Percentiles rank a stretch among this genome's conserved stretches.
Conservation (phyloP, 352 stramenopile genomes). For the Phytophthora hybrid region DNA sequence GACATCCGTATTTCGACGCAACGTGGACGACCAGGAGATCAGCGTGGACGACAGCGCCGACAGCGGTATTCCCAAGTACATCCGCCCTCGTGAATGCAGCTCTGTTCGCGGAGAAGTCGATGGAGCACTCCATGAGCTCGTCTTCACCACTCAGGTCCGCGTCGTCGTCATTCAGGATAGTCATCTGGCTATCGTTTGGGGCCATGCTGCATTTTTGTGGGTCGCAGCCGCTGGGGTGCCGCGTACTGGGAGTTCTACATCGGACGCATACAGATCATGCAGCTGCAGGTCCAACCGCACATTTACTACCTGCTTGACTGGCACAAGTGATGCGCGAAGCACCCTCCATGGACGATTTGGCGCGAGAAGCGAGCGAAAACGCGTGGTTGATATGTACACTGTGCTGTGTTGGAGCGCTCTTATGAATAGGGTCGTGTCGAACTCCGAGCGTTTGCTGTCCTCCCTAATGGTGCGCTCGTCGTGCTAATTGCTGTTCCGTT, state of each 20-base stretch:
- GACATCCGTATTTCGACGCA: no score
- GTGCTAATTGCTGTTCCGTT: slow-evolving; percentile 77
- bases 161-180: slow-evolving; percentile 39
- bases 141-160: slow-evolving; percentile 63
- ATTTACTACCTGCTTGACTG: slow-evolving; percentile 57
- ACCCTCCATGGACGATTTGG: slow-evolving; percentile 84
- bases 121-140: slow-evolving; percentile 82
- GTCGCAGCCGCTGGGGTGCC: slow-evolving; percentile 73
- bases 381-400: slow-evolving; percentile 67
- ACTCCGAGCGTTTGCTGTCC: slow-evolving; percentile 78
- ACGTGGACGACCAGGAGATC: slow-evolving; percentile 1
- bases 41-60: slow-evolving; percentile 38
- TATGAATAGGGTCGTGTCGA: slow-evolving; percentile 66
- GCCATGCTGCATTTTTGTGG: slow-evolving; percentile 86
- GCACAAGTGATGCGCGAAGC: slow-evolving; percentile 49
- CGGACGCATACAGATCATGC: slow-evolving; percentile 83
- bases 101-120: slow-evolving; percentile 57
- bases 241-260: slow-evolving; percentile 89
- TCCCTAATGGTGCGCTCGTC: slow-evolving; percentile 88
- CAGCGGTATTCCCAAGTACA: slow-evolving; percentile 58
- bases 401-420: slow-evolving; percentile 76
- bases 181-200: no score
- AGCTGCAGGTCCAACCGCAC: slow-evolving; percentile 72
- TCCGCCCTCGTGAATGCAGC: slow-evolving; percentile 24
- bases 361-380: slow-evolving; percentile 81